Conservation (phyloP, 768 basidiomycete species). For the Boletus sp. region DNA sequence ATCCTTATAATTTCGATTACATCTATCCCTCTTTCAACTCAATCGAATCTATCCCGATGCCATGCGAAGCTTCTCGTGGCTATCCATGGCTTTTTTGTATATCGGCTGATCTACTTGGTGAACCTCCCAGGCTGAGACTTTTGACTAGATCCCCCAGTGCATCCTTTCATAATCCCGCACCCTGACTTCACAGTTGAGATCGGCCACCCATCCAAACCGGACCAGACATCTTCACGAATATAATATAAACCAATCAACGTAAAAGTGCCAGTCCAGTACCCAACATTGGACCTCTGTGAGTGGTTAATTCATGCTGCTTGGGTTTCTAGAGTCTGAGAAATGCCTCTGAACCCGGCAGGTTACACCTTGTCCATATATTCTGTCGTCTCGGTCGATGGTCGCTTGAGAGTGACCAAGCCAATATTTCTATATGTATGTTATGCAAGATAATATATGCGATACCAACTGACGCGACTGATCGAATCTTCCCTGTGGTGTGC, state of each 20-base stretch:
- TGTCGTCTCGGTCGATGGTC: constrained; percentile 1
- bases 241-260: constrained; percentile 4
- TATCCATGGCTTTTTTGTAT: constrained; percentile 43
- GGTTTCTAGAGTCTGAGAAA: background rate
- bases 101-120: constrained; percentile 8
- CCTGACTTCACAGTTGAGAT: constrained; percentile 7
- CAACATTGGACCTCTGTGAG: constrained; percentile 37
- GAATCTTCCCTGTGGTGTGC: constrained; percentile 13
- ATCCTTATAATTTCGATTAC: constrained; percentile 38
- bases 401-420: background rate
- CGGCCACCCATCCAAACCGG: background rate
- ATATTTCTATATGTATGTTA: constrained; percentile 26
- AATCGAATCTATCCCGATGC: background rate
- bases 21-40: constrained; percentile 34
- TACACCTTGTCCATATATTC: constrained; percentile 31
- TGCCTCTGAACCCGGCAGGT: constrained; percentile 14
- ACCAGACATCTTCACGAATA: background rate
- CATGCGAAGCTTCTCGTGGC: constrained; percentile 8
- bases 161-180: constrained; percentile 22
- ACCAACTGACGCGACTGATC: background rate
- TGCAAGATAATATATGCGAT: background rate
- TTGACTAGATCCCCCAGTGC: constrained; percentile 21
- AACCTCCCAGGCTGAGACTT: background rate
- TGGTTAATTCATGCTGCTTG: background rate
- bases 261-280: constrained; percentile 19